Base-by-base conservation (phyloP, 768 basidiomycete genomes). In the Tephrocybe sp. region DNA sequence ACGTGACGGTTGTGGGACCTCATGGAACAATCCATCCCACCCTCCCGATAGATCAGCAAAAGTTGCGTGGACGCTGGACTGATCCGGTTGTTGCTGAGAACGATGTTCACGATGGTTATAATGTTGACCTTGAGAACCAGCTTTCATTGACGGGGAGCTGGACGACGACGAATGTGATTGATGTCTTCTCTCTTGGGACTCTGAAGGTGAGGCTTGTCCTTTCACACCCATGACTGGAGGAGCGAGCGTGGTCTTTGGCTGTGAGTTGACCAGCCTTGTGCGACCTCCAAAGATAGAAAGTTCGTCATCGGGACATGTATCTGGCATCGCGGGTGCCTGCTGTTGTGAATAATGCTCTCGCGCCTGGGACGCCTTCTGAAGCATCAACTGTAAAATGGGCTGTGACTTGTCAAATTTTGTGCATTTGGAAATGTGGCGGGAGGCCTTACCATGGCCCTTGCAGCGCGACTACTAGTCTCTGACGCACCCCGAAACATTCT, bases 331-430 rank as follows among this genome's bases (percentile, higher is more conserved):
- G 12, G 65, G 56, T 9, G 57, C 44, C 27, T 45, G 47, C 24
- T 45, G 45, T 16, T 59, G 57, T 12, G 41, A 39, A 37, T 57
- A 53, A 37, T 25, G 45, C 33, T 61, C 56, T 21, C 56, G 61
- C 21, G 67, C 69, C 31, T 69, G 57, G 44, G 59, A 58, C 10
- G 76, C 74, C 57, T 75, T 76, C 19, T 68, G 58, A 15, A 70
- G 67, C 70, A 80, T 72, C 13, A 61, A 61, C 47, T 76, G 62
- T 23, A 80, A 52, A 12, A 79, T 68, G 23, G 76, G 73, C 79
- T 80, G 47, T 22, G 27, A 29, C 8, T 37, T 25, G n/a, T 42
- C 25, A 2, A 45, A 22, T 46, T 31, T 15, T 34, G 42, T 21
- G 43, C 30, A 24, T 23, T 13, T 19, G 7, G 43, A 30, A 34